These are phyloP conservation scores for Leucocoprinus birnbaumii DNA, from an alignment of 768 basidiomycete species.

Conservation along the genomic window DNA sequence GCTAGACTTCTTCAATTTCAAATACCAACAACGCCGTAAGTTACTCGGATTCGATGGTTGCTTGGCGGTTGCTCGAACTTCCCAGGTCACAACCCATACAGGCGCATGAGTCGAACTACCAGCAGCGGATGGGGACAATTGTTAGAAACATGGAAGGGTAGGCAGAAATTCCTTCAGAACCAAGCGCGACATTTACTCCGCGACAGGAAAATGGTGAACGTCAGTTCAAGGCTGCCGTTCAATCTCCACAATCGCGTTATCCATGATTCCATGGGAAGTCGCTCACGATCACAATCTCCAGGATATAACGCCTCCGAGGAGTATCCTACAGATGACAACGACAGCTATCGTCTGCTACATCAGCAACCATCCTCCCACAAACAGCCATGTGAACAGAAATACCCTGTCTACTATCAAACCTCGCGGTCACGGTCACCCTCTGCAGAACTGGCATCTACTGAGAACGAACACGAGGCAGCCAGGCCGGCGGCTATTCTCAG, in stretches of 20 bases:
- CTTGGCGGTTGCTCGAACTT: background rate
- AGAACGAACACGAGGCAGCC: slow-evolving; percentile 15
- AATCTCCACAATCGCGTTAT: slow-evolving; percentile 44
- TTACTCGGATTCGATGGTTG: too few species aligned
- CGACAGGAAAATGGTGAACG: slow-evolving; percentile 73
- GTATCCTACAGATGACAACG: slow-evolving; percentile 11
- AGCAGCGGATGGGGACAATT: slow-evolving; percentile 26
- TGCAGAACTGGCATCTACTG: background rate
- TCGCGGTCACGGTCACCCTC: slow-evolving; percentile 9
- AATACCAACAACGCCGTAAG: slow-evolving; percentile 8
- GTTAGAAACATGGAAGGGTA: slow-evolving; percentile 63
- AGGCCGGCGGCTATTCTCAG: slow-evolving; percentile 27
- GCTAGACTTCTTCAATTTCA: slow-evolving; percentile 7
- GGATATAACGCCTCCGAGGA: slow-evolving; percentile 14
- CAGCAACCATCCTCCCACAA: slow-evolving; percentile 1
- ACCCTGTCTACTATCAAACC: background rate
- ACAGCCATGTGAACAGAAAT: background rate
- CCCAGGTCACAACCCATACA: slow-evolving; percentile 5
- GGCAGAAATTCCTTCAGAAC: too few species aligned
- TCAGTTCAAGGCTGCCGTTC: slow-evolving; percentile 59
- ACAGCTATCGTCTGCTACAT: slow-evolving; percentile 2
- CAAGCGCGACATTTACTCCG: too few species aligned
- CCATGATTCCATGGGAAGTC: slow-evolving; percentile 18
- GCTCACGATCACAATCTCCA: slow-evolving; percentile 23
- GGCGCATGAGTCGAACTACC: background rate